These are phyloP conservation scores for Yamadazyma spencermartinsiae DNA, from an alignment of 1,139 yeast genomes.

Conservation along the genomic window DNA sequence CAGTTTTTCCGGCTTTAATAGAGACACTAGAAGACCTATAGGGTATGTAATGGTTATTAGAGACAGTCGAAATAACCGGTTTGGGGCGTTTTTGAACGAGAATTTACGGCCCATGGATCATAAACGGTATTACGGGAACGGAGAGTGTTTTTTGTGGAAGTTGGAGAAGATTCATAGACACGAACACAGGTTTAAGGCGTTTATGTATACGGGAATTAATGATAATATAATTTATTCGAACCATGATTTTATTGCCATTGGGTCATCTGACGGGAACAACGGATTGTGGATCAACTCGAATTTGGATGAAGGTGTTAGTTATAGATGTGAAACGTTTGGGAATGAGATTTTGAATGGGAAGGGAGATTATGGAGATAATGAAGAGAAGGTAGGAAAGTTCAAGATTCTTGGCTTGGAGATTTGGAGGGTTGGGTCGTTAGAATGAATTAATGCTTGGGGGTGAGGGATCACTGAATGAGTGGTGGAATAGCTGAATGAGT, in stretches of 20 bases:
- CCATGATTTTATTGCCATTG: constrained; percentile 74
- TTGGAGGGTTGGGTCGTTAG: constrained; percentile 68
- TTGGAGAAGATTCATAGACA: constrained; percentile 33
- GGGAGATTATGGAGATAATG: constrained; percentile 34
- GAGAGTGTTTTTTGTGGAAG: constrained; percentile 94
- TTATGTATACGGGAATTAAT: constrained; percentile 84
- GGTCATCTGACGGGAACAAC: constrained; percentile 88
- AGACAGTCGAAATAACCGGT: constrained; percentile 62
- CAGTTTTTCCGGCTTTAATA: constrained; percentile 17
- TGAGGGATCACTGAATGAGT: no score
- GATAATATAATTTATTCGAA: constrained; percentile 86
- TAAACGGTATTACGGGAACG: constrained; percentile 83
- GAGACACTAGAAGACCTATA: constrained; percentile 37
- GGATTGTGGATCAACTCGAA: constrained; percentile 87
- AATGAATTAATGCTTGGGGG: constrained; percentile 12
- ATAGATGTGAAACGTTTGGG: constrained; percentile 82
- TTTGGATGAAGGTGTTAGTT: constrained; percentile 74
- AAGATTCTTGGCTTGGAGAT: constrained; percentile 76
- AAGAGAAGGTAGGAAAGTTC: constrained; percentile 49
- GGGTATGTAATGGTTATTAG: constrained; percentile 73
- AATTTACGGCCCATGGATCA: constrained; percentile 68
- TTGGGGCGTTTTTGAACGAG: constrained; percentile 87
- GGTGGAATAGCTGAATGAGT: no score
- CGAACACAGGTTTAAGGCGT: constrained; percentile 64
- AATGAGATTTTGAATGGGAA: constrained; percentile 70